A percentile compares a stretch with the other conserved stretches of the same genome.
These are phyloP conservation scores for Cephalotrichum gorgonifer DNA, from an alignment of 2,329 filamentous ascomycete species.

Conservation along the genomic window DNA sequence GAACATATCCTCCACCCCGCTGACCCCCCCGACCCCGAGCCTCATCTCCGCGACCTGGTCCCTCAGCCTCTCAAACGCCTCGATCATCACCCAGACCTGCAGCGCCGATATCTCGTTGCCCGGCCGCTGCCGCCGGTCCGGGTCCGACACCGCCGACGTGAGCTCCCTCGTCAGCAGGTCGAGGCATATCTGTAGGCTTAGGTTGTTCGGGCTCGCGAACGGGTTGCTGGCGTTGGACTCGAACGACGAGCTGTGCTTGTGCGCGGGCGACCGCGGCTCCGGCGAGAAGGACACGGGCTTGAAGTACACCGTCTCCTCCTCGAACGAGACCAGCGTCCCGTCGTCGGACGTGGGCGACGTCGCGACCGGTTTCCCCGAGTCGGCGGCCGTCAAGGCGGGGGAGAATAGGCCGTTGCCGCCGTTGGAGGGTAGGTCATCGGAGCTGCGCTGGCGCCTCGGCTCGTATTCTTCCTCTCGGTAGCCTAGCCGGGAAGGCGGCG, in stretches of 20 bases:
- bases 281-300: constrained; percentile 31
- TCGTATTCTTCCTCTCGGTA: constrained; percentile 2
- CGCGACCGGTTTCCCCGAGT: background rate
- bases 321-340: constrained; percentile 33
- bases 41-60: constrained; percentile 30
- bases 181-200: constrained; percentile 38
- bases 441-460: constrained; percentile 2
- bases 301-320: constrained; percentile 36
- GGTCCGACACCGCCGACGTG: constrained; percentile 26
- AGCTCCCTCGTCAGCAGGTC: constrained; percentile 40
- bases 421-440: constrained; percentile 1
- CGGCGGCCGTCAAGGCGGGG: background rate
- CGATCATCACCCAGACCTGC: constrained; percentile 48
- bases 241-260: constrained; percentile 5
- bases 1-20: constrained; percentile 26
- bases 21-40: constrained; percentile 19
- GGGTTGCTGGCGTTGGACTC: constrained; percentile 5
- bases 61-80: constrained; percentile 43
- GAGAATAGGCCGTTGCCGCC: background rate
- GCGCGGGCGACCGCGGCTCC: constrained; percentile 19
- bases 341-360: constrained; percentile 30
- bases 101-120: constrained; percentile 28
- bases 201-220: constrained; percentile 18
- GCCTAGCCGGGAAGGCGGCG: background rate
- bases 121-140: constrained; percentile 12